Percentiles rank a stretch among this genome's conserved stretches.
phyloP scores from a whole-genome alignment of 2,329 filamentous ascomycete species.

The Botrytis fragariae region DNA sequence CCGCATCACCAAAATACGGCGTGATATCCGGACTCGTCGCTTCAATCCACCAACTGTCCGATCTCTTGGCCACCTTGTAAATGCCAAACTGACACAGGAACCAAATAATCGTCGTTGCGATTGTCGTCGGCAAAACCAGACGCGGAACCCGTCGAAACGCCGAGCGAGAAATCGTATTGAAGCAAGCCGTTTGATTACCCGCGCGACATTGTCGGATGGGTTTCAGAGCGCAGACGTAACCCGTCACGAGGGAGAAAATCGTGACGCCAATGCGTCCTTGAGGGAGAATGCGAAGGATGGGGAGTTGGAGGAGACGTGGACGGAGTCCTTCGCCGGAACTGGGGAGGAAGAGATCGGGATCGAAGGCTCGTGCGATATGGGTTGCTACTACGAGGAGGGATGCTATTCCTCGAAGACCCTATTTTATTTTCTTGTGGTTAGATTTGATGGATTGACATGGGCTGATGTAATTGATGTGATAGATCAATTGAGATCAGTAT shows the following conservation, averaged over 20 bases:
- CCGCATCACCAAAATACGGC: conserved; percentile 42
- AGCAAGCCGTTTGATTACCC: conserved; percentile 53
- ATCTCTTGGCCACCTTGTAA: conserved; percentile 53
- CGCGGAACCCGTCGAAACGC: conserved; percentile 58
- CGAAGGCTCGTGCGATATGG: conserved; percentile 52
- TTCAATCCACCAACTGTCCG: conserved; percentile 59
- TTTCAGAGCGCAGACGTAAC: conserved; percentile 62
- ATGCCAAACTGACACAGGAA: conserved; percentile 54
- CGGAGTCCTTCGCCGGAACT: conserved; percentile 44
- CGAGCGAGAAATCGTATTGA: conserved; percentile 53
- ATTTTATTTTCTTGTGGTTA: conserved; percentile 9
- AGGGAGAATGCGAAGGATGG: conserved; percentile 56
- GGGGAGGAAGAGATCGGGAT: conserved; percentile 49
- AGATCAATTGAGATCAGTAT: conserved; percentile 3
- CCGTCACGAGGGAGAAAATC: conserved; percentile 64
- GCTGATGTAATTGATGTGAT: neutral
- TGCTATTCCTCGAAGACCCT: conserved; percentile 57
- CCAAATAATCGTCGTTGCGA: conserved; percentile 56
- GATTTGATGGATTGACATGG: neutral
- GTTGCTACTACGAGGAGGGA: conserved; percentile 55
- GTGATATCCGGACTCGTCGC: conserved; percentile 47
- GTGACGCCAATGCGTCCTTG: conserved; percentile 64
- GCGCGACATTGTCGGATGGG: conserved; percentile 54
- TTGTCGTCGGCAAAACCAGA: conserved; percentile 55
- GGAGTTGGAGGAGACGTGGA: conserved; percentile 54